Evolutionary conservation across 225 moss, liverwort and hornwort species (phyloP), one percentile per base, ranked within the genome.

Genomic region (Bryum argenteum): DNA sequence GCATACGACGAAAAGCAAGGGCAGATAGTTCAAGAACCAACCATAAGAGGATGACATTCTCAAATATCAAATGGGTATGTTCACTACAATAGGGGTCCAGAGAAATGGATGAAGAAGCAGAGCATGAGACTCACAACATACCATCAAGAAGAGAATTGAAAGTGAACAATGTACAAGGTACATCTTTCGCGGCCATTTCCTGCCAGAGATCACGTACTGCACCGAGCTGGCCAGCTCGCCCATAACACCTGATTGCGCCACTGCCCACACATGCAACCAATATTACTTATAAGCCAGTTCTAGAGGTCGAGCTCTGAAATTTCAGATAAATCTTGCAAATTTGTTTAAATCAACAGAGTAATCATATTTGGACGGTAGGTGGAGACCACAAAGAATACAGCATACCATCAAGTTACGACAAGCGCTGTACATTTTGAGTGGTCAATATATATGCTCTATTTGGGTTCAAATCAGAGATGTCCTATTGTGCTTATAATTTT

Each of bases 211-310:
- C 75, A 47, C 71, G 81, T 45, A 82, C 88, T 75, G 74, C 75
- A 62, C 75, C 75, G 17, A 88, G 77, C 65, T 78, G 78, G 54
- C 88, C 88, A 67, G 85, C 79, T 52, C 88, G 77, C 67, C 88
- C 88, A 80, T 78, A 82, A 79, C 88, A 88, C 70, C 88, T 82
- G 77, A 88, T 88, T 75, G 88, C 88, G 72, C 82, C 88, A 80
- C 88, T 88, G 69, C 66, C 47, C 66, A 81, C 73, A 79, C 53
- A 54, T 40, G 66, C 77, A 17, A 69, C 66, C 74, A 21, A 63
- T 57, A 54, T 78, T 66, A 78, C 26, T 50, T 74, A 50, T 42
- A 62, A 61, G 43, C 18, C 43, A 78, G 65, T 60, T 81, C 65
- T 38, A 21, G 73, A 8, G 52, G 16, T 16, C n/a, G n/a, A n/a